Base-by-base conservation (phyloP, 495 filamentous ascomycete genomes). In the Sabuloglossum arenarium region DNA sequence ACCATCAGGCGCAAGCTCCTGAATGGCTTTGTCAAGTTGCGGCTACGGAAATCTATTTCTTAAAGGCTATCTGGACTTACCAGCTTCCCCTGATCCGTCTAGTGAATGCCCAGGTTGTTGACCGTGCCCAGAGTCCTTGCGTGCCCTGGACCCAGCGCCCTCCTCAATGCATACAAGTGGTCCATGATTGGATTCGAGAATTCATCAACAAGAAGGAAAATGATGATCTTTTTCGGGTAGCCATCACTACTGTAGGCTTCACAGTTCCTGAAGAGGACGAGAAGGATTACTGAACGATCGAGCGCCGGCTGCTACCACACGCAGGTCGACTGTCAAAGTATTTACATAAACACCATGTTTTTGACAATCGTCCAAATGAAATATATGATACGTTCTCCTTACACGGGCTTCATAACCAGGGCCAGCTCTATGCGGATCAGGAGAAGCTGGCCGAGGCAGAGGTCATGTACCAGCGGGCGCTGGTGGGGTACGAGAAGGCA, bases 231-330 rank as follows among this genome's bases (percentile, higher is more conserved):
- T 29, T 54, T 54, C 56, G 61, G 53, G 57, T 68, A 6, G 65
- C 59, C 54, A 30, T 65, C 1, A 55, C 61, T 58, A 61, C 56
- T 29, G 58, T 70, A 60, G 66, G 63, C 28, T 64, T 58, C 57
- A 54, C 27, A 43, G 62, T 64, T 9, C 64, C 65, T 30, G 51
- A 21, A 14, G 37, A 49, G n/a, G 55, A 62, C 56, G 54, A 50
- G 32, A 39, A 45, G 54, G 56, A 64, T 43, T 67, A 63, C 60
- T 64, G 64, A 56, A 42, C 60, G 23, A 51, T 65, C 28, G 61
- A 70, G 59, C 67, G 58, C 57, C 65, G 70, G 52, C 65, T 69
- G 59, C 59, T 71, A 56, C 63, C 63, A 59, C 70, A 72, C 61
- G 67, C 67, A 59, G 60, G 63, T 57, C 31, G 61, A 61, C 62